phyloP scores from a whole-genome alignment of 495 filamentous ascomycete species.

The Articulospora tetracladia region DNA sequence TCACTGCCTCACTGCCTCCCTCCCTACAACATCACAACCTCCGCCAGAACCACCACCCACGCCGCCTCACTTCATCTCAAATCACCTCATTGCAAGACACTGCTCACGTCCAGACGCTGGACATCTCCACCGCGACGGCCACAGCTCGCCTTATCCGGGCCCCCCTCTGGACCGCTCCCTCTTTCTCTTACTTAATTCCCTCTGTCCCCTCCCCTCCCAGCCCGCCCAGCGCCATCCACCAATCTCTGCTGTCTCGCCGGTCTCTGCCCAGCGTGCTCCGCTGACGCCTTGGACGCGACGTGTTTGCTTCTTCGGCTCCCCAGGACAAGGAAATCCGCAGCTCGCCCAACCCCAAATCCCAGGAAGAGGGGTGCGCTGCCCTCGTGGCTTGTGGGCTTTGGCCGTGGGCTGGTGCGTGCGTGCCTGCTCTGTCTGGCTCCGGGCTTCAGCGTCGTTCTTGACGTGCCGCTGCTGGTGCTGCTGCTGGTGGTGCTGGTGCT shows the following conservation, averaged over 20 bases:
- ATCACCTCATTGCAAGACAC: background rate
- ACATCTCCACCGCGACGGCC: background rate
- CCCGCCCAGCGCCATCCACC: too few relatives aligned
- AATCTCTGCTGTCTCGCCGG: too few relatives aligned
- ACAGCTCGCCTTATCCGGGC: background rate
- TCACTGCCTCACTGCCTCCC: background rate
- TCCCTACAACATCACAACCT: background rate
- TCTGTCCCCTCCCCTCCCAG: too few relatives aligned
- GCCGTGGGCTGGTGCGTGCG: background rate
- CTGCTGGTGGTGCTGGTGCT: too few relatives aligned
- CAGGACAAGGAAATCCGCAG: too few relatives aligned
- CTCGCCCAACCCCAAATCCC: too few relatives aligned
- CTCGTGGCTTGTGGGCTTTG: background rate
- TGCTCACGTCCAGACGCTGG: background rate
- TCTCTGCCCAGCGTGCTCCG: too few relatives aligned
- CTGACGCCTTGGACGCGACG: too few relatives aligned
- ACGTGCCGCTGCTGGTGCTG: too few relatives aligned
- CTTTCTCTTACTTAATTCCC: too few relatives aligned
- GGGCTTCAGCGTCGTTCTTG: background rate
- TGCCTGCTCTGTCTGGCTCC: background rate
- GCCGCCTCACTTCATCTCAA: background rate
- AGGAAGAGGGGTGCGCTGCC: background rate
- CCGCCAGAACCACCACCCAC: background rate
- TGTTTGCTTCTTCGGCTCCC: background rate
- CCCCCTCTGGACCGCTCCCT: too few relatives aligned